Conservation (phyloP, 495 filamentous ascomycete genomes). For the Podospora comata region DNA sequence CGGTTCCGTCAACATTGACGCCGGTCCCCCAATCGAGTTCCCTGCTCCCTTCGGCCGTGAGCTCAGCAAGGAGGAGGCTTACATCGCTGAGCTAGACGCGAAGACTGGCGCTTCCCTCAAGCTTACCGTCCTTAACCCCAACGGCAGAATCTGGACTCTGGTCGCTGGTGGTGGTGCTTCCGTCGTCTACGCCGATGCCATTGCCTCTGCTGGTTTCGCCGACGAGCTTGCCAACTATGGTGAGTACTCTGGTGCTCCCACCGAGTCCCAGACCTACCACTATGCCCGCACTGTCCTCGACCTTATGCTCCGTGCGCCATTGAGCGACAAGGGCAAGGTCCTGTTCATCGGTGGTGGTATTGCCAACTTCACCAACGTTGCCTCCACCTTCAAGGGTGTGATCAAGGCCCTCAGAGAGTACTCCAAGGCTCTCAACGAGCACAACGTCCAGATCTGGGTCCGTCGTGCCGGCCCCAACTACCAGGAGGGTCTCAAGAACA, state of each 20-base stretch:
- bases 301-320: constrained; percentile 92
- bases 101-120: constrained; percentile 99
- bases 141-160: constrained; percentile 93
- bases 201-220: constrained; percentile 93
- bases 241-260: constrained; percentile 98
- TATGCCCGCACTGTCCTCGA: constrained; percentile 96
- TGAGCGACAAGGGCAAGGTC: constrained; percentile 86
- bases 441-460: constrained; percentile 99
- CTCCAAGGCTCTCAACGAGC: constrained; percentile 78
- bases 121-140: constrained; percentile 89
- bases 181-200: constrained; percentile 98
- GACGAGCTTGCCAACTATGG: constrained; percentile 98
- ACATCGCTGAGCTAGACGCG: constrained; percentile 96
- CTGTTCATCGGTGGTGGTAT: constrained; percentile 99
- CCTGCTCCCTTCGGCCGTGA: constrained; percentile 98
- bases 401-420: constrained; percentile 96
- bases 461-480: constrained; percentile 98
- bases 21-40: constrained; percentile 97
- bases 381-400: constrained; percentile 98
- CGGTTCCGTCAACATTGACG: constrained; percentile 87
- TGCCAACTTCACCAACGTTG: constrained; percentile 99
- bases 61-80: constrained; percentile 95
- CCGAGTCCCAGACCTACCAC: constrained; percentile 97
- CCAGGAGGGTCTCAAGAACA: constrained; percentile 99
- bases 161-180: constrained; percentile 99